phyloP scores from a whole-genome alignment of 2,329 filamentous ascomycete species.

The Diplocarpon mali region DNA sequence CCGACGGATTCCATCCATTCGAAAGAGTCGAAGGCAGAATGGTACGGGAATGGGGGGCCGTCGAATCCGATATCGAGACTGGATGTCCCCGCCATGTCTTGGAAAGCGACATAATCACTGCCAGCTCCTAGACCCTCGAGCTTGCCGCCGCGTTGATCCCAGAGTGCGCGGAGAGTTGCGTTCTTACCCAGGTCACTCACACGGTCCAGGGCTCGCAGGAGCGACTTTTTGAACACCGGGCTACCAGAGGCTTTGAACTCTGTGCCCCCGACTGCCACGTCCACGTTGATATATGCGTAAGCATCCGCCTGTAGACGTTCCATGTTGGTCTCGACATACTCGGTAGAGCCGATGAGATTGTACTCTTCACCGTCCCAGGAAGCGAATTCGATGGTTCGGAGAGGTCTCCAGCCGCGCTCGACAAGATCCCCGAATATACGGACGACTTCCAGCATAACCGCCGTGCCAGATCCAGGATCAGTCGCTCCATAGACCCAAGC shows the following conservation, averaged over 20 bases:
- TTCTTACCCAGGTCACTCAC: slow-evolving; percentile 64
- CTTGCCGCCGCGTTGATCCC: slow-evolving; percentile 51
- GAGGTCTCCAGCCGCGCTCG: slow-evolving; percentile 71
- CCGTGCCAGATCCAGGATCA: slow-evolving; percentile 79
- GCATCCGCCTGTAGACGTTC: slow-evolving; percentile 62
- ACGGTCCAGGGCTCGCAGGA: slow-evolving; percentile 63
- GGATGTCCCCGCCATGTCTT: slow-evolving; percentile 79
- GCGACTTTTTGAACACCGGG: slow-evolving; percentile 63
- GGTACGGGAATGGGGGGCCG: slow-evolving; percentile 56
- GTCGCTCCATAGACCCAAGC: slow-evolving; percentile 82
- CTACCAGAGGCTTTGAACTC: slow-evolving; percentile 71
- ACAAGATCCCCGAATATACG: slow-evolving; percentile 74
- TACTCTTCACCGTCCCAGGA: slow-evolving; percentile 95
- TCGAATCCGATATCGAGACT: slow-evolving; percentile 74
- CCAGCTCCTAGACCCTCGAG: slow-evolving; percentile 62
- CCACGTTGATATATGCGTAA: slow-evolving; percentile 85
- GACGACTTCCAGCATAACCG: slow-evolving; percentile 80
- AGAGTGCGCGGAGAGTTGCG: slow-evolving; percentile 60
- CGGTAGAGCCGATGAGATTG: slow-evolving; percentile 87
- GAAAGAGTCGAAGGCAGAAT: slow-evolving; percentile 83
- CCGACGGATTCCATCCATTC: slow-evolving; percentile 72
- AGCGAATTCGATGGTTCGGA: slow-evolving; percentile 92
- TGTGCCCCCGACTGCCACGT: slow-evolving; percentile 65
- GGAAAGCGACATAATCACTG: slow-evolving; percentile 83
- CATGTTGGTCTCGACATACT: slow-evolving; percentile 81